Evolutionary conservation across 768 basidiomycete species (phyloP).

Genomic region (Leccinum barrowsii): DNA sequence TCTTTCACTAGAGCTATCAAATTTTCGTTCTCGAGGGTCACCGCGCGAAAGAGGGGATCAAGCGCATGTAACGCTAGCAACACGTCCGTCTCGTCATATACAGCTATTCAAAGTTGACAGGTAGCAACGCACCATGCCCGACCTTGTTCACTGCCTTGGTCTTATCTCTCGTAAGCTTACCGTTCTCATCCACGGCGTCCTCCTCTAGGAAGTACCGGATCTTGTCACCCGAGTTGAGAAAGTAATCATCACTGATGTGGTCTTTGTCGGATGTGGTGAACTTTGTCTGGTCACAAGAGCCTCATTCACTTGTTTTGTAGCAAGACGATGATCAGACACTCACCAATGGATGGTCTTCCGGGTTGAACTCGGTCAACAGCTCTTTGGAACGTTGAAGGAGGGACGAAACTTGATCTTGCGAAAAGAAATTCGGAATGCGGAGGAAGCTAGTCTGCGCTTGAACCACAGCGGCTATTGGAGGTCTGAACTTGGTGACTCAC

Average conservation of each 20-base stretch:
- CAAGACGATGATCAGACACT: conserved; percentile 17
- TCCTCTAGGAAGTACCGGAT: conserved; percentile 95
- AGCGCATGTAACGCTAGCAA: conserved; percentile 75
- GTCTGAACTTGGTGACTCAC: conserved; percentile 32
- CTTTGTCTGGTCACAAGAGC: conserved; percentile 56
- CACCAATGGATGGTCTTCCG: conserved; percentile 80
- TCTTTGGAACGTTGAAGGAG: conserved; percentile 70
- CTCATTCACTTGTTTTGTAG: not conserved
- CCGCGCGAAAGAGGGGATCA: conserved; percentile 74
- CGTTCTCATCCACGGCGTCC: conserved; percentile 68
- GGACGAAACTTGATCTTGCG: conserved; percentile 48
- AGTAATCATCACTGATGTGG: conserved; percentile 91
- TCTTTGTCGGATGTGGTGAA: conserved; percentile 77
- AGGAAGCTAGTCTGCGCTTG: conserved; percentile 58
- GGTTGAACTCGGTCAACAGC: conserved; percentile 73
- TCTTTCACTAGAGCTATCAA: conserved; percentile 70
- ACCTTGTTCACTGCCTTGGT: conserved; percentile 92
- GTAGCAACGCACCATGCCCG: conserved; percentile 60
- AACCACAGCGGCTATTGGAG: not conserved
- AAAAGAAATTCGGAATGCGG: conserved; percentile 70
- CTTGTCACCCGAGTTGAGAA: conserved; percentile 89
- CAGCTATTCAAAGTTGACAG: not conserved
- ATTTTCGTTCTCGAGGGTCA: conserved; percentile 76
- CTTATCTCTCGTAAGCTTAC: conserved; percentile 70
- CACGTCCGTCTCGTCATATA: conserved; percentile 1